A percentile compares a stretch with the other conserved stretches of the same genome.
Conservation (phyloP, 2,329 filamentous ascomycete genomes). For the Cladosporium sp. region DNA sequence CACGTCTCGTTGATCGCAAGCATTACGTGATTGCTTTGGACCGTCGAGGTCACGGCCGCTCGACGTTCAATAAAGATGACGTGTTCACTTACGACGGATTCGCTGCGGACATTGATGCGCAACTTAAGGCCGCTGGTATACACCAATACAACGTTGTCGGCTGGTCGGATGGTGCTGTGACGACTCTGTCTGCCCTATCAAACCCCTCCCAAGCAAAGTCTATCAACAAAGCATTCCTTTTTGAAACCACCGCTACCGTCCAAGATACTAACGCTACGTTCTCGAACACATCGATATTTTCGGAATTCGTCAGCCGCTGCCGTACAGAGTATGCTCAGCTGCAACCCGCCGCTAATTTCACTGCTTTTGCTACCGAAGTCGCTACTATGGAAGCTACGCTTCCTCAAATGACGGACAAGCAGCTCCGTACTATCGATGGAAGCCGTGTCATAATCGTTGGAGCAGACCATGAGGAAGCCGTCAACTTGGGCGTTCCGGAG, state of each 20-base stretch:
- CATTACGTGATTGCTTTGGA: slow-evolving; percentile 45
- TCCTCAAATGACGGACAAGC: slow-evolving; percentile 34
- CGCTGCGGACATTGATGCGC: slow-evolving; percentile 39
- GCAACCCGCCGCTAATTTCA: slow-evolving; percentile 42
- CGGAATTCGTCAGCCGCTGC: slow-evolving; percentile 40
- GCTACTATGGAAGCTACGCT: slow-evolving; percentile 40
- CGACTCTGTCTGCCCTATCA: slow-evolving; percentile 41
- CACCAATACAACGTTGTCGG: slow-evolving; percentile 40
- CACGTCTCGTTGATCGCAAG: slow-evolving; percentile 33
- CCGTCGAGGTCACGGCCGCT: slow-evolving; percentile 45
- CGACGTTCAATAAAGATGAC: slow-evolving; percentile 39
- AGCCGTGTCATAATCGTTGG: slow-evolving; percentile 33
- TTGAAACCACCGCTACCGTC: slow-evolving; percentile 38
- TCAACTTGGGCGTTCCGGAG: slow-evolving; percentile 41
- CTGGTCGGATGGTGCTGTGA: slow-evolving; percentile 46
- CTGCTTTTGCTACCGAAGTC: slow-evolving; percentile 41
- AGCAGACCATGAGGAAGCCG: slow-evolving; percentile 41
- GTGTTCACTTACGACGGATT: slow-evolving; percentile 44
- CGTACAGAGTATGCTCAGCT: slow-evolving; percentile 39
- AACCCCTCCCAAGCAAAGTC: slow-evolving; percentile 34
- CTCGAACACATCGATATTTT: slow-evolving; percentile 37
- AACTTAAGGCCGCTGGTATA: slow-evolving; percentile 37
- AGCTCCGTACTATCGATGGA: slow-evolving; percentile 29
- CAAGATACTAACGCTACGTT: slow-evolving; percentile 42
- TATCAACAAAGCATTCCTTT: slow-evolving; percentile 46